These are phyloP conservation scores for Penicillium janthinellum DNA, from an alignment of 2,329 filamentous ascomycete species.

Conservation along the genomic window DNA sequence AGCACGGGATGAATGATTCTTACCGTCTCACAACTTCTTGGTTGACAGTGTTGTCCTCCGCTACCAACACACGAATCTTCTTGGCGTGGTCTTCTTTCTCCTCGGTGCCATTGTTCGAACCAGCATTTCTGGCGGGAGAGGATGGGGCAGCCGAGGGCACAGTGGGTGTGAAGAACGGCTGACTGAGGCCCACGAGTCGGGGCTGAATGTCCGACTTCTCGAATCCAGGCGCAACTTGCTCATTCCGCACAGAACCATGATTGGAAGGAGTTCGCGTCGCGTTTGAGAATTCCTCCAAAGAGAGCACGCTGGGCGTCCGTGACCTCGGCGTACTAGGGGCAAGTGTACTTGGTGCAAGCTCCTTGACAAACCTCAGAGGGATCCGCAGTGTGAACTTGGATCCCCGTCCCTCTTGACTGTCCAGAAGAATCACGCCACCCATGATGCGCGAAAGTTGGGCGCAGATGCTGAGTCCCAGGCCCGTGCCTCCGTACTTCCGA, in stretches of 20 bases:
- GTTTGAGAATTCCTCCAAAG: conserved; percentile 30
- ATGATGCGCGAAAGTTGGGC: conserved; percentile 82
- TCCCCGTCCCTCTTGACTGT: conserved; percentile 71
- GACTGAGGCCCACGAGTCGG: conserved; percentile 77
- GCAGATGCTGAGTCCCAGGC: conserved; percentile 85
- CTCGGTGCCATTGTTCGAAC: conserved; percentile 63
- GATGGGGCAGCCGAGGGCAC: conserved; percentile 33
- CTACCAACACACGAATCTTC: conserved; percentile 75
- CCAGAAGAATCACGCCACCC: conserved; percentile 73
- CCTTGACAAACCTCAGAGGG: conserved; percentile 74
- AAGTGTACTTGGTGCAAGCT: conserved; percentile 55
- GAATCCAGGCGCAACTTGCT: conserved; percentile 44
- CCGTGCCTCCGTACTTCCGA: conserved; percentile 88
- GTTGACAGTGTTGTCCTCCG: conserved; percentile 73
- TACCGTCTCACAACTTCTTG: conserved; percentile 57
- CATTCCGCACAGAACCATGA: conserved; percentile 21
- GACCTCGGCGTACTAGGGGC: conserved; percentile 33
- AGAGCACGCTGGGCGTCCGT: conserved; percentile 33
- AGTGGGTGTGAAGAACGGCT: conserved; percentile 68
- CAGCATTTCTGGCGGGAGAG: conserved; percentile 13
- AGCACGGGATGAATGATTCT: neutral
- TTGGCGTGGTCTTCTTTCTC: conserved; percentile 62
- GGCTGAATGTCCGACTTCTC: conserved; percentile 66
- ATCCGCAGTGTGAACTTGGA: conserved; percentile 82
- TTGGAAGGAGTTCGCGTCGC: conserved; percentile 26